phyloP scores from a whole-genome alignment of 768 basidiomycete species.

The Coprinopsis marcescibilis region DNA sequence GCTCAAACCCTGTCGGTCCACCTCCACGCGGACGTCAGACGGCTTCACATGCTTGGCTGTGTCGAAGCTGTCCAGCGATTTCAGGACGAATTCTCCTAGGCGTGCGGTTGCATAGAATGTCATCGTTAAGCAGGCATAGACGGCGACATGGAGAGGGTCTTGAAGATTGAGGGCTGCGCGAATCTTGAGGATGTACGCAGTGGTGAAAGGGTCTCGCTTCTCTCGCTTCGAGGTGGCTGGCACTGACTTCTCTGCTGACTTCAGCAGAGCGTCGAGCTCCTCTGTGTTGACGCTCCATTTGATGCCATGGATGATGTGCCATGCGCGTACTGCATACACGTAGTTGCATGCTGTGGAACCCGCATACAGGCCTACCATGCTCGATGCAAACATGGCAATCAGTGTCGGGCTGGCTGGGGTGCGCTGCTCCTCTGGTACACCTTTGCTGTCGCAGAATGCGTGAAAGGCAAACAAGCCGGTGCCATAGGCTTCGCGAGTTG shows the following conservation, averaged over 20 bases:
- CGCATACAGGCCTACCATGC: conserved; percentile 27
- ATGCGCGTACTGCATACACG: conserved; percentile 32
- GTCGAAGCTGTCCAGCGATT: conserved; percentile 24
- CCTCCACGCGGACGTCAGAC: conserved; percentile 11
- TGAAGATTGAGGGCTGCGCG: conserved; percentile 18
- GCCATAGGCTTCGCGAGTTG: conserved; percentile 30
- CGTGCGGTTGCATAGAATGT: conserved; percentile 31
- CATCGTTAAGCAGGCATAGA: conserved; percentile 32
- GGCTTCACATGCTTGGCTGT: conserved; percentile 24
- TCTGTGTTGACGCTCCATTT: conserved; percentile 22
- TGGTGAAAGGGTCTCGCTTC: conserved; percentile 26
- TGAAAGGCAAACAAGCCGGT: conserved; percentile 33
- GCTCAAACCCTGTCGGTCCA: conserved; percentile 20
- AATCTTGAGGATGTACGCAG: conserved; percentile 19
- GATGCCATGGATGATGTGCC: conserved; percentile 39
- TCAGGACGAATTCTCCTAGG: conserved; percentile 34
- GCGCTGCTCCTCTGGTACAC: conserved; percentile 25
- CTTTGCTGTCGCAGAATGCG: conserved; percentile 29
- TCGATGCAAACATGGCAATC: conserved; percentile 24
- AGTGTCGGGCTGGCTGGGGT: conserved; percentile 22
- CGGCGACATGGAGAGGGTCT: conserved; percentile 27
- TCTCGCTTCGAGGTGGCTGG: conserved; percentile 24
- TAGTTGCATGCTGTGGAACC: conserved; percentile 31
- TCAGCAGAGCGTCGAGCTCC: conserved; percentile 23
- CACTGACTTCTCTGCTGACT: conserved; percentile 22